Evolutionary conservation across 2,329 filamentous ascomycete genomes (phyloP).

Genomic region (Penicillium sp.): DNA sequence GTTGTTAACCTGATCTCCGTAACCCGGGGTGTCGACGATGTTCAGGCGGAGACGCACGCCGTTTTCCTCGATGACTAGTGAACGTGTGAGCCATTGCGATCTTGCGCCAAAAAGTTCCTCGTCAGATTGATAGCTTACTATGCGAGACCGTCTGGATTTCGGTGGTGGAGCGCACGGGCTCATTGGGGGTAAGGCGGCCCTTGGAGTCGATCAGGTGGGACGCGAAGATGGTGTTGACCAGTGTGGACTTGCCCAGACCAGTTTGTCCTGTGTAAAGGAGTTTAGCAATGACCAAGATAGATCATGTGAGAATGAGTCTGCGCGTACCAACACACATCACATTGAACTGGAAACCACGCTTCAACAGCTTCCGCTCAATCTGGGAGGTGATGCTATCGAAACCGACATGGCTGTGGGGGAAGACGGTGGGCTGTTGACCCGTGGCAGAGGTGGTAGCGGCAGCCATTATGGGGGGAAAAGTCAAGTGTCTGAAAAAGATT

Average conservation of each 20-base stretch:
- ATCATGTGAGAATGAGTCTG: not conserved
- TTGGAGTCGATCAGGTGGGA: constrained; percentile 99
- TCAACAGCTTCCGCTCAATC: constrained; percentile 99
- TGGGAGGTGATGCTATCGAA: constrained; percentile 99
- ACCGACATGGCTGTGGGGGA: constrained; percentile 97
- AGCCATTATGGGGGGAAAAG: constrained; percentile 57
- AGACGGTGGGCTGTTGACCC: constrained; percentile 55
- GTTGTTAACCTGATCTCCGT: constrained; percentile 99
- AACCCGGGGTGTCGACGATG: constrained; percentile 98
- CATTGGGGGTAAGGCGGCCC: constrained; percentile 87
- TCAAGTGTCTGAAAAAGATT: constrained; percentile 15
- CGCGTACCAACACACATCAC: constrained; percentile 96
- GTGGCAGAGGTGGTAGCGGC: constrained; percentile 60
- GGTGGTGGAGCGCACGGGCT: constrained; percentile 91
- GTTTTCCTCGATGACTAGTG: constrained; percentile 89
- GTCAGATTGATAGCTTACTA: constrained; percentile 48
- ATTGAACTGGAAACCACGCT: constrained; percentile 99
- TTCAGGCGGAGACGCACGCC: constrained; percentile 95
- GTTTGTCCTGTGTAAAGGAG: constrained; percentile 73
- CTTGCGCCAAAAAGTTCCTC: not conserved
- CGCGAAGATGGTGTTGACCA: constrained; percentile 99
- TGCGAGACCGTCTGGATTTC: constrained; percentile 98
- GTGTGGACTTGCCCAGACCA: constrained; percentile 94
- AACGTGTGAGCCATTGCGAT: constrained; percentile 18
- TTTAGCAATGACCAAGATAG: constrained; percentile 22